phyloP scores from a whole-genome alignment of 2,329 filamentous ascomycete species.

The Sordariomycetes sp. region DNA sequence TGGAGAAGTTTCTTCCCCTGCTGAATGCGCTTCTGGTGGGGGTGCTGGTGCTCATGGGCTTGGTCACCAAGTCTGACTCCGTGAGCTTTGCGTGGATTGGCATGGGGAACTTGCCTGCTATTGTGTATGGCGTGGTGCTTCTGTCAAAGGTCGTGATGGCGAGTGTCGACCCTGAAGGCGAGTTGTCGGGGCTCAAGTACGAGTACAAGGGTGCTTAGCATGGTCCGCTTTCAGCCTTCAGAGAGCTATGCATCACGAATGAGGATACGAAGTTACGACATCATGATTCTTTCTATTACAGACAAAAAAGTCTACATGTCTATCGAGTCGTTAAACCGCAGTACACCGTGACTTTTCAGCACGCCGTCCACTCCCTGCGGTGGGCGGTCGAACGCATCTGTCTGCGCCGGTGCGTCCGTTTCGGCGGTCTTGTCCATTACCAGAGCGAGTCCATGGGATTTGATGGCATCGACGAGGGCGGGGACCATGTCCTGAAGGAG shows the following conservation, averaged over 20 bases:
- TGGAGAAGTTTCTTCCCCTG: constrained; percentile 49
- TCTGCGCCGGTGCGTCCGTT: constrained; percentile 35
- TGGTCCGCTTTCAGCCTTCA: too few species aligned
- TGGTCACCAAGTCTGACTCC: constrained; percentile 22
- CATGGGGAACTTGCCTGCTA: constrained; percentile 40
- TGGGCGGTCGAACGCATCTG: constrained; percentile 48
- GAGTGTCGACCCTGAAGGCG: constrained; percentile 57
- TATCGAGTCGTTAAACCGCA: constrained; percentile 90
- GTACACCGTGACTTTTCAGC: constrained; percentile 74
- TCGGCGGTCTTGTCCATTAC: constrained; percentile 78
- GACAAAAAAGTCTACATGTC: constrained; percentile 41
- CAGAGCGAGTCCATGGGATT: constrained; percentile 84
- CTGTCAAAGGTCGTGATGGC: constrained; percentile 57
- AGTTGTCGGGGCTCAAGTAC: constrained; percentile 54
- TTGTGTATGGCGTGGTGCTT: constrained; percentile 53
- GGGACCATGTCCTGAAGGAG: constrained; percentile 76
- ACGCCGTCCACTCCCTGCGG: constrained; percentile 83
- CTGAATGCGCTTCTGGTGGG: constrained; percentile 50
- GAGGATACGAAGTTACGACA: constrained; percentile 3
- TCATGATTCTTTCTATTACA: background rate
- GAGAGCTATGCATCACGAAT: too few species aligned
- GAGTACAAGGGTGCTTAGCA: constrained; percentile 60
- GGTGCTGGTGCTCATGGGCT: constrained; percentile 38
- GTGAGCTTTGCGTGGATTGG: constrained; percentile 27
- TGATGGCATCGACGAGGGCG: constrained; percentile 84